Evolutionary conservation across 2,329 filamentous ascomycete species (phyloP).

Genomic region (Spiromastix sp.): DNA sequence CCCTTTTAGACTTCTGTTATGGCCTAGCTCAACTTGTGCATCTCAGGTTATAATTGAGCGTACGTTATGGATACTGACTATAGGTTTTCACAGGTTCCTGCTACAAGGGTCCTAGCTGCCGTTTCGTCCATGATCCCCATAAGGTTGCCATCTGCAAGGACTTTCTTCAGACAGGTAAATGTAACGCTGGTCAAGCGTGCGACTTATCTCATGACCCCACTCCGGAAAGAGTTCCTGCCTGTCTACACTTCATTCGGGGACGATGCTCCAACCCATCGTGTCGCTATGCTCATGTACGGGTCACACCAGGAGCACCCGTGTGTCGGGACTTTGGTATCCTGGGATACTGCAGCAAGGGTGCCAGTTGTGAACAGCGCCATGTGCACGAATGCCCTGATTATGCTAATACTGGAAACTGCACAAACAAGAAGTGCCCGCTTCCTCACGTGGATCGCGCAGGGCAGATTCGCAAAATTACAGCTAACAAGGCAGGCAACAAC

Average conservation of each 20-base stretch:
- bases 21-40: conserved; percentile 1
- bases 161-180: conserved; percentile 69
- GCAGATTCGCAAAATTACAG: conserved; percentile 54
- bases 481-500: conserved; percentile 27
- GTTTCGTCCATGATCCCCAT: conserved; percentile 69
- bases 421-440: conserved; percentile 69
- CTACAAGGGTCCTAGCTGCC: conserved; percentile 68
- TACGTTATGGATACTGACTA: conserved; percentile 14
- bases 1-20: conserved; percentile 8
- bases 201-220: conserved; percentile 82
- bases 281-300: conserved; percentile 73
- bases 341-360: conserved; percentile 81
- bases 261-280: conserved; percentile 82
- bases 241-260: conserved; percentile 80
- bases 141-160: conserved; percentile 89
- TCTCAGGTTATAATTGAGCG: conserved; percentile 5
- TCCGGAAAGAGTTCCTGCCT: conserved; percentile 75
- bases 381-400: conserved; percentile 92
- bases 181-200: conserved; percentile 67
- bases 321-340: conserved; percentile 76
- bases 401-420: conserved; percentile 80
- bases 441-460: conserved; percentile 82
- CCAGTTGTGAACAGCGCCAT: conserved; percentile 68
- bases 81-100: conserved; percentile 60
- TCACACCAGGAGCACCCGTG: conserved; percentile 66